phyloP scores from a whole-genome alignment of 148 eudicot species.

The Rhododendron vialii region DNA sequence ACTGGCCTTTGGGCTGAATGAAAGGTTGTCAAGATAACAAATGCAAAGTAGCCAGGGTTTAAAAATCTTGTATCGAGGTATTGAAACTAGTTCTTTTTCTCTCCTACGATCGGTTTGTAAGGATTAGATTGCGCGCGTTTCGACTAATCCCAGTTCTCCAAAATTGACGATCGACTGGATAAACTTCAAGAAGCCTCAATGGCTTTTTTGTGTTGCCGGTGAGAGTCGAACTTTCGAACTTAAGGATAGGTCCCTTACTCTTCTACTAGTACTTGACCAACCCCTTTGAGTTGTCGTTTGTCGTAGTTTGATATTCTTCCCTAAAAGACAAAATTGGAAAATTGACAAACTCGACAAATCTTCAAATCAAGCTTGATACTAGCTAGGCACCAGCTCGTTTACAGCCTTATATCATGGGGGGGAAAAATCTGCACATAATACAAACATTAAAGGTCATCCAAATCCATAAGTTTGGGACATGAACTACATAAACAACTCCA shows the following conservation, averaged over 20 bases:
- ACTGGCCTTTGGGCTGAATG: not conserved
- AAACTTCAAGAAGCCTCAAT: too few species aligned
- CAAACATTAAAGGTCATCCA: not conserved
- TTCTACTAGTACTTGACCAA: not conserved
- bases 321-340: not conserved
- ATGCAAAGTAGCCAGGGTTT: not conserved
- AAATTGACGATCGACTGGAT: too few species aligned
- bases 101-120: too few species aligned
- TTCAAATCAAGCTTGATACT: not conserved
- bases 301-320: not conserved
- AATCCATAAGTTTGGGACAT: conserved; percentile 1
- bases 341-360: not conserved
- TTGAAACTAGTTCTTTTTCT: too few species aligned
- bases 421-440: not conserved
- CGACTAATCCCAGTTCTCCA: too few species aligned
- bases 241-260: not conserved
- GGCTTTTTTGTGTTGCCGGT: not conserved
- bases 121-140: too few species aligned
- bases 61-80: too few species aligned
- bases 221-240: not conserved
- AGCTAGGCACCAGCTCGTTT: not conserved
- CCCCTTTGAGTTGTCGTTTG: not conserved
- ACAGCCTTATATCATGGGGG: not conserved
- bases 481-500: not conserved
- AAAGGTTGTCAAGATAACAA: not conserved